Conservation (phyloP, 2,329 filamentous ascomycete species). For the Ophiostoma ulmi region DNA sequence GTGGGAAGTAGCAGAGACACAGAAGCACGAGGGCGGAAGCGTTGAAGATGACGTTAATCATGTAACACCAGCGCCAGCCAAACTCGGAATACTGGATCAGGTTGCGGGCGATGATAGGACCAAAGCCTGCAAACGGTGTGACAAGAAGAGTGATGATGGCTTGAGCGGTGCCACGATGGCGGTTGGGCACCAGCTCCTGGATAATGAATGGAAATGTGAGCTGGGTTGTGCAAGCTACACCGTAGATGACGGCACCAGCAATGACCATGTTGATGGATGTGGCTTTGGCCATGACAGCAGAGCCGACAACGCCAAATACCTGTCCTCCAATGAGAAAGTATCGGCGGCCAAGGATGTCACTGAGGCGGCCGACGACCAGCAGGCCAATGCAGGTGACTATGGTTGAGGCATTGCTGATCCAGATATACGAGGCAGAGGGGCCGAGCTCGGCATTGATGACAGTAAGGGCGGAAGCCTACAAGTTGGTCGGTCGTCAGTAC, state of each 20-base stretch:
- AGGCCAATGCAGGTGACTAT: conserved; percentile 33
- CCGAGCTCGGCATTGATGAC: conserved; percentile 25
- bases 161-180: conserved; percentile 36
- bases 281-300: conserved; percentile 35
- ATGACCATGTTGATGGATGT: conserved; percentile 36
- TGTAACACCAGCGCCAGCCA: conserved; percentile 41
- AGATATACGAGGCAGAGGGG: conserved; percentile 22
- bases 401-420: conserved; percentile 23
- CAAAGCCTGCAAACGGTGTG: conserved; percentile 31
- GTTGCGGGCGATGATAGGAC: conserved; percentile 34
- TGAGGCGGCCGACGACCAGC: conserved; percentile 35
- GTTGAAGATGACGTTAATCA: conserved; percentile 39
- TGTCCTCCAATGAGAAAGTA: conserved; percentile 41
- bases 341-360: conserved; percentile 39
- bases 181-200: conserved; percentile 41
- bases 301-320: conserved; percentile 35
- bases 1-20: conserved; percentile 39
- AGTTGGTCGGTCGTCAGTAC: neutral
- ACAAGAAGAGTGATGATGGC: conserved; percentile 33
- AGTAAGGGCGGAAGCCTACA: conserved; percentile 23
- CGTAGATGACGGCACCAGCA: conserved; percentile 36
- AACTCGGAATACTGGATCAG: conserved; percentile 36
- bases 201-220: conserved; percentile 38
- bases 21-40: conserved; percentile 34
- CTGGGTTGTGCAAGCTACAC: conserved; percentile 37